Percentiles rank a stretch among this genome's conserved stretches.
Evolutionary conservation across 768 basidiomycete genomes (phyloP).

Genomic region (Hemileccinum rubropunctum): DNA sequence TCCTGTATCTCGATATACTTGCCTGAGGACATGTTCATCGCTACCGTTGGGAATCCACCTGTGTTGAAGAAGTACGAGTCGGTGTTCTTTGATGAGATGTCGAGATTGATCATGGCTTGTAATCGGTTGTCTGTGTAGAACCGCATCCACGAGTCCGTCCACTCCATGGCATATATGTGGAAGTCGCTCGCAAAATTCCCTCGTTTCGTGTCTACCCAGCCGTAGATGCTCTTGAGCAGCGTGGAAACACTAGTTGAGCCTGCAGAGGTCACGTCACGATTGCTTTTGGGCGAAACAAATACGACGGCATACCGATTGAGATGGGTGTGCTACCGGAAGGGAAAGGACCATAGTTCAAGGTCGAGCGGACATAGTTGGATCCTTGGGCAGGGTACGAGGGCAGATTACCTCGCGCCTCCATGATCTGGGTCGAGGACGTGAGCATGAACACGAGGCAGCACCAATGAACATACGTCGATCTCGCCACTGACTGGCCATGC

Average conservation of each 20-base stretch:
- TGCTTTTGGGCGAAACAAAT: neutral
- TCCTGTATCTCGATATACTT: conserved; percentile 41
- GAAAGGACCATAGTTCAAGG: conserved; percentile 68
- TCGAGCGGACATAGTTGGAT: conserved; percentile 48
- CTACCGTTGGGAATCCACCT: conserved; percentile 50
- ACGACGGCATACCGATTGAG: conserved; percentile 18
- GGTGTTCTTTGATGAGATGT: conserved; percentile 39
- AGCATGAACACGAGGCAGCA: neutral
- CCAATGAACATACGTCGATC: conserved; percentile 47
- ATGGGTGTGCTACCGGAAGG: conserved; percentile 32
- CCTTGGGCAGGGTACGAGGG: conserved; percentile 43
- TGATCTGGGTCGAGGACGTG: conserved; percentile 36
- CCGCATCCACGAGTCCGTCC: conserved; percentile 55
- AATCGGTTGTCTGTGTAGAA: conserved; percentile 53
- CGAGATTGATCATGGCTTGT: conserved; percentile 48
- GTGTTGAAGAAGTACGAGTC: conserved; percentile 51
- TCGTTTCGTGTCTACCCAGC: conserved; percentile 37
- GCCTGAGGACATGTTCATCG: conserved; percentile 40
- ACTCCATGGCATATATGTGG: conserved; percentile 58
- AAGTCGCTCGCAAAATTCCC: conserved; percentile 45
- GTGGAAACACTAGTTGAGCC: conserved; percentile 10
- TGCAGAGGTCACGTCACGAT: neutral
- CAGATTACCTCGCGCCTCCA: conserved; percentile 52
- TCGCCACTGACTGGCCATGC: conserved; percentile 55
- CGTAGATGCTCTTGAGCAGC: conserved; percentile 37